A percentile compares a stretch with the other conserved stretches of the same genome.
Conservation (phyloP, 441 rosid species). For the Gossypium gossypioides region DNA sequence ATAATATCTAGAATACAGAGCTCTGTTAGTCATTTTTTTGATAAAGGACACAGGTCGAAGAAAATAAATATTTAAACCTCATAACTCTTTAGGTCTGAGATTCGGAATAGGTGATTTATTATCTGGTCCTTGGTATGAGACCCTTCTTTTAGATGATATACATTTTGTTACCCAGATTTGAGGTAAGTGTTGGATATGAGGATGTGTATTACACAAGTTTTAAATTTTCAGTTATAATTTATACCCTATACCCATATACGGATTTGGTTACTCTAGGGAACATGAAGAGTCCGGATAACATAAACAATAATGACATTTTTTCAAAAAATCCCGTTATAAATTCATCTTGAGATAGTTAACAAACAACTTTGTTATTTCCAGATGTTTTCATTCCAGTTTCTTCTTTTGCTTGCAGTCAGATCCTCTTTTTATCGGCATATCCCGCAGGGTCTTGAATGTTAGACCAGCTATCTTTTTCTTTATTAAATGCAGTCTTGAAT, state of each 20-base stretch:
- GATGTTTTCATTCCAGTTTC: background rate
- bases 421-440: slow-evolving; percentile 66
- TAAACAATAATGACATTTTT: background rate
- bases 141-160: background rate
- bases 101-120: background rate
- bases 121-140: background rate
- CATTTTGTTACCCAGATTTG: background rate
- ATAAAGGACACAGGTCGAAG: background rate
- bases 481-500: slow-evolving; percentile 51
- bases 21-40: background rate
- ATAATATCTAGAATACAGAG: background rate
- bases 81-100: background rate
- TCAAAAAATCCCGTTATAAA: background rate
- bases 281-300: background rate
- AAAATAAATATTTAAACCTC: background rate
- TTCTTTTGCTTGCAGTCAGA: slow-evolving; percentile 31
- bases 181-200: background rate
- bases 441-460: slow-evolving; percentile 61
- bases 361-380: background rate
- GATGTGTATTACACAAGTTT: background rate
- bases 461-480: slow-evolving; percentile 83
- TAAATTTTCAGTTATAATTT: background rate
- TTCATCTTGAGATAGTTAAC: background rate
- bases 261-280: background rate
- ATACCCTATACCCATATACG: background rate